Conservation (phyloP, 208 protist genomes). For the Leptomonas seymouri region DNA sequence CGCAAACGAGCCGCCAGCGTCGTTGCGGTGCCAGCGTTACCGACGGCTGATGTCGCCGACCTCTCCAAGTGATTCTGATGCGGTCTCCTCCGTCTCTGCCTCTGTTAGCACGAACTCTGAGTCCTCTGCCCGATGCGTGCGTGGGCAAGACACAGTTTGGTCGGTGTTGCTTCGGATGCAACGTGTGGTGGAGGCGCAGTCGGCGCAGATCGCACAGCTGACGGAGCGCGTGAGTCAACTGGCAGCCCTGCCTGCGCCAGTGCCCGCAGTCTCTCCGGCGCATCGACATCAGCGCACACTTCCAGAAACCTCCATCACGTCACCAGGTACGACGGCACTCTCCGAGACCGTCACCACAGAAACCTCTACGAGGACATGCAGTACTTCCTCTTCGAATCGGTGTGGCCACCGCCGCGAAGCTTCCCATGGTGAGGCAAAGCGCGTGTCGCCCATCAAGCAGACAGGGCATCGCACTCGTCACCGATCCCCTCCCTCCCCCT, state of each 20-base stretch:
- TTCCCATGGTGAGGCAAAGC: neutral
- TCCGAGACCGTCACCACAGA: neutral
- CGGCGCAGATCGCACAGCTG: slow-evolving; percentile 15
- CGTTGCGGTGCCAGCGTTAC: slow-evolving; percentile 20
- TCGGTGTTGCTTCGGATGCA: slow-evolving; percentile 16
- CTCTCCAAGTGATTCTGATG: neutral
- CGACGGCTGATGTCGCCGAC: slow-evolving; percentile 22
- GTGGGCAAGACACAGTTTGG: slow-evolving; percentile 15
- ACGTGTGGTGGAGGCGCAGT: slow-evolving; percentile 5
- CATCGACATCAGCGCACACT: neutral
- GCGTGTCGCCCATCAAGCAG: neutral
- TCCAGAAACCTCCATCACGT: neutral
- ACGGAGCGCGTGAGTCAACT: neutral
- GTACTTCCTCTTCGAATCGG: too few relatives aligned
- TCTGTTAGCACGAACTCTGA: neutral
- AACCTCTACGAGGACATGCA: neutral
- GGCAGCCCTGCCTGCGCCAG: neutral
- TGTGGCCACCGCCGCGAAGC: neutral
- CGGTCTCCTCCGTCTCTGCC: neutral
- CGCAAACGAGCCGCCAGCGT: slow-evolving; percentile 8
- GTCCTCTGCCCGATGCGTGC: neutral
- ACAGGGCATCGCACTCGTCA: neutral
- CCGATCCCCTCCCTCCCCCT: neutral
- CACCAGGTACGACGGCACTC: too few relatives aligned
- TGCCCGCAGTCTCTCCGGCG: too few relatives aligned